A percentile compares a stretch with the other conserved stretches of the same genome.
These are phyloP conservation scores for Marasmius oreades DNA, from an alignment of 1,284 basidiomycete species.

Conservation along the genomic window DNA sequence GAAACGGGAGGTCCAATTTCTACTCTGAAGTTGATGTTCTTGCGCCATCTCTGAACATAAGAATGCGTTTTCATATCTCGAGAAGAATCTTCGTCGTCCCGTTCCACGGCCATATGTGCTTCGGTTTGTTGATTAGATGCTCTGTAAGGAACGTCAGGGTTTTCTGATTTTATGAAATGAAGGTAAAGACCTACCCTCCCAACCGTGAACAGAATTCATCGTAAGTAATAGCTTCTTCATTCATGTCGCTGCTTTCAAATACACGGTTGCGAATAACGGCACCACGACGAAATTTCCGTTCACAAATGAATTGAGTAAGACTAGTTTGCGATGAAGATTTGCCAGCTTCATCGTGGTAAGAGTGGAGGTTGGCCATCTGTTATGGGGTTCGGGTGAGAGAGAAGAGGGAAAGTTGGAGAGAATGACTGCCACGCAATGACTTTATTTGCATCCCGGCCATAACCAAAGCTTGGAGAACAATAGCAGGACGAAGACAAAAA, in stretches of 20 bases:
- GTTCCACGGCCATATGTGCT: background rate
- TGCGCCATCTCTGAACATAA: conserved; percentile 10
- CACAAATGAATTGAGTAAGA: background rate
- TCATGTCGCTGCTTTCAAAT: background rate
- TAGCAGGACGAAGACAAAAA: background rate
- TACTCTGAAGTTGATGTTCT: conserved; percentile 2
- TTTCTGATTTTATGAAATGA: background rate
- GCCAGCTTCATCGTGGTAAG: background rate
- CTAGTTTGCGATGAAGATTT: background rate
- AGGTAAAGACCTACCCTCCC: background rate
- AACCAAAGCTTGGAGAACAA: background rate
- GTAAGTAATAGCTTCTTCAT: background rate
- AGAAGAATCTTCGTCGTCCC: background rate
- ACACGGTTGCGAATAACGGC: background rate
- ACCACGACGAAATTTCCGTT: background rate
- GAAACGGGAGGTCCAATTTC: conserved; percentile 10
- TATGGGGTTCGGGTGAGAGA: background rate
- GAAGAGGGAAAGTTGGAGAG: background rate
- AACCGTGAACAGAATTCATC: background rate
- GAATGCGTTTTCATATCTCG: conserved; percentile 2
- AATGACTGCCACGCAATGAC: background rate
- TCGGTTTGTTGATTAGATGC: background rate
- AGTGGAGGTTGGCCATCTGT: background rate
- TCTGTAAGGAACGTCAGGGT: background rate
- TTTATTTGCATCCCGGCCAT: background rate